Evolutionary conservation across 2,329 filamentous ascomycete genomes (phyloP).

Genomic region (Aspergillus tamarii): DNA sequence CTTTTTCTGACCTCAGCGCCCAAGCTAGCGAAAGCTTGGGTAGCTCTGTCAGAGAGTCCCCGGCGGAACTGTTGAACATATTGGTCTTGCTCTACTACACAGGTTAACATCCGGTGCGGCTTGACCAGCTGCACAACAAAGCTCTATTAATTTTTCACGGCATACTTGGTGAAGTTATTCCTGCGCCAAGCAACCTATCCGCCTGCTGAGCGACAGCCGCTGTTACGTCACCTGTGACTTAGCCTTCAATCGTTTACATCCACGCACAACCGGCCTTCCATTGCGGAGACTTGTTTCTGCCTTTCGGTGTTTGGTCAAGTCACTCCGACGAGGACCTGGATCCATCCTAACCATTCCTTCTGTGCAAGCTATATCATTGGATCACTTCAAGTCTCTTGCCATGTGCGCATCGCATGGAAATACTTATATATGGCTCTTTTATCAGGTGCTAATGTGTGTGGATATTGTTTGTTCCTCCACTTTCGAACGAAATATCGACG

Average conservation of each 20-base stretch:
- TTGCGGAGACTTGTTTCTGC: neutral
- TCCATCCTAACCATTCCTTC: neutral
- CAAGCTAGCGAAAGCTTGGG: neutral
- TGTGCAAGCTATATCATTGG: neutral
- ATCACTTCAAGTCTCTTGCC: neutral
- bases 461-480: neutral
- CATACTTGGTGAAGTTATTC: neutral
- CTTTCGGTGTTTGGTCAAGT: neutral
- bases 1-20: neutral
- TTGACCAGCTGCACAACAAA: neutral
- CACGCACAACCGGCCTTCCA: no score
- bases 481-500: neutral
- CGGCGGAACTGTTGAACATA: neutral
- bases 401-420: neutral
- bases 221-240: neutral
- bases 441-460: neutral
- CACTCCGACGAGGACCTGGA: neutral
- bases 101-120: neutral
- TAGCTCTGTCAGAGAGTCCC: neutral
- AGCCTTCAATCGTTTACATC: neutral
- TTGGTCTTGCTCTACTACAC: neutral
- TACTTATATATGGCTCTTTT: neutral
- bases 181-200: neutral
- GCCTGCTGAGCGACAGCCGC: neutral
- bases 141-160: neutral